Conservation (phyloP, 257 asterid genomes). For the Agastache rugosa region DNA sequence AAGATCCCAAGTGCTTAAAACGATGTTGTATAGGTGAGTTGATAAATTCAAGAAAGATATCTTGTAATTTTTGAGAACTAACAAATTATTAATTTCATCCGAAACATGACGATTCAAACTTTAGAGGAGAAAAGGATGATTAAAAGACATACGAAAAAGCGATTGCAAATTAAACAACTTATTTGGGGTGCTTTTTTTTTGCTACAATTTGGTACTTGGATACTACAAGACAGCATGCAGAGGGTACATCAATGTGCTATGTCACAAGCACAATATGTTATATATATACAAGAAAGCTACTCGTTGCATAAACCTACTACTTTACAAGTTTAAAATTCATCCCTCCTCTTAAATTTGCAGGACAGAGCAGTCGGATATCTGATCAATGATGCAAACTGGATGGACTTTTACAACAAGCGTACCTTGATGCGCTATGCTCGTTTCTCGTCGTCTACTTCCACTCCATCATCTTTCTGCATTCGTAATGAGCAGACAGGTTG, state of each 20-base stretch:
- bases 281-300: slow-evolving; percentile 22
- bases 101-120: too few relatives aligned
- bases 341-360: neutral
- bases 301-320: neutral
- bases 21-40: too few relatives aligned
- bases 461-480: slow-evolving; percentile 13
- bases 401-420: neutral
- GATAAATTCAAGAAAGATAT: too few relatives aligned
- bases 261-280: slow-evolving; percentile 8
- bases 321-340: neutral
- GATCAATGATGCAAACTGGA: neutral
- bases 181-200: neutral
- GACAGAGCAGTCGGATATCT: neutral
- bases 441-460: neutral
- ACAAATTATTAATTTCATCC: too few relatives aligned
- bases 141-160: too few relatives aligned
- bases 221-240: slow-evolving; percentile 1
- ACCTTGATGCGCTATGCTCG: neutral
- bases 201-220: neutral
- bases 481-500: neutral
- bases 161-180: neutral
- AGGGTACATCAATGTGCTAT: neutral
- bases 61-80: too few relatives aligned
- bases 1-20: too few relatives aligned
- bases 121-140: too few relatives aligned